Percentiles rank a stretch among this genome's conserved stretches.
Conservation (phyloP, 129 eudicot genomes). For the Ambrosia artemisiifolia region DNA sequence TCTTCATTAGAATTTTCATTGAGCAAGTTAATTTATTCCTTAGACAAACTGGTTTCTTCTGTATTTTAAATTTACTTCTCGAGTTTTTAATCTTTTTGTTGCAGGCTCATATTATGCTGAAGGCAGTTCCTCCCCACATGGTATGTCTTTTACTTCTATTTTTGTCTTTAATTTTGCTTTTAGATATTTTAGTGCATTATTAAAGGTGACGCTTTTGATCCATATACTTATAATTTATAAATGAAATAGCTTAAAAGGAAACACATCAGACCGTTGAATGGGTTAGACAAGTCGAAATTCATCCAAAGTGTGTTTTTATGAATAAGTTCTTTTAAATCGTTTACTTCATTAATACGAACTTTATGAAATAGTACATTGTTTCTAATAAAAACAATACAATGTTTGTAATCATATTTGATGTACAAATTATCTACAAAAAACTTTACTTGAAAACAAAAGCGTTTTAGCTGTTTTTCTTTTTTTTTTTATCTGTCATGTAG, state of each 20-base stretch:
- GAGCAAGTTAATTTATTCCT: background rate
- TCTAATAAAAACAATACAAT: background rate
- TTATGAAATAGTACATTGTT: background rate
- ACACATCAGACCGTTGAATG: background rate
- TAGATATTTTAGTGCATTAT: background rate
- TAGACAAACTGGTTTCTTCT: background rate
- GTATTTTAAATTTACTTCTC: background rate
- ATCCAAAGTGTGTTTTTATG: background rate
- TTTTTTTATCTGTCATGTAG: slow-evolving; percentile 33
- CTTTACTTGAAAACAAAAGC: background rate
- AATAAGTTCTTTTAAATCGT: background rate
- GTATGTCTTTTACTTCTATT: slow-evolving; percentile 37
- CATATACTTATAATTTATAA: background rate
- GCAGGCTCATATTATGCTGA: slow-evolving; percentile 83
- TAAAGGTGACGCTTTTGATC: background rate
- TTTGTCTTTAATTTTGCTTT: background rate
- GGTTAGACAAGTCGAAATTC: background rate
- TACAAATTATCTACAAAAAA: background rate
- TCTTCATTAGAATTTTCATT: background rate
- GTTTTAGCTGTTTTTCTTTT: background rate
- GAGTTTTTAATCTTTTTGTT: slow-evolving; percentile 27
- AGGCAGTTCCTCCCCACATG: slow-evolving; percentile 75
- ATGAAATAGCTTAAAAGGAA: background rate
- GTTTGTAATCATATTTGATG: background rate
- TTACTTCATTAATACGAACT: background rate